Conservation (phyloP, 768 basidiomycete genomes). For the Suillus bovinus region DNA sequence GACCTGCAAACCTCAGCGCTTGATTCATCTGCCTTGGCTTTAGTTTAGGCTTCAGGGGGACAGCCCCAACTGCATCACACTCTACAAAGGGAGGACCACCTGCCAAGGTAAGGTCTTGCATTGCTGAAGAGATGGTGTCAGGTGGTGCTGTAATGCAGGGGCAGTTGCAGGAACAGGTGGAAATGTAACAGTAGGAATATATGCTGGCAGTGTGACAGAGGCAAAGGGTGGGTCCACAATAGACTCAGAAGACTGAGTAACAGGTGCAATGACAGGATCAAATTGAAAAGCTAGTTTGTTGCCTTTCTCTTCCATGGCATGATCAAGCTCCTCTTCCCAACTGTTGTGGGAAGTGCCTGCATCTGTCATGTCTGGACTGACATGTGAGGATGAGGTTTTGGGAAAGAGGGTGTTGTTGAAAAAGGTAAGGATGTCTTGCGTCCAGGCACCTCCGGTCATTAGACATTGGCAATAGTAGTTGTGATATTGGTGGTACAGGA, state of each 20-base stretch:
- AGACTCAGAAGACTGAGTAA: neutral
- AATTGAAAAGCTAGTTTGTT: neutral
- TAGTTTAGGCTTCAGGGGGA: neutral
- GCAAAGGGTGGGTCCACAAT: neutral
- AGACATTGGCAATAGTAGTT: slow-evolving; percentile 5
- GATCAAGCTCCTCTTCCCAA: neutral
- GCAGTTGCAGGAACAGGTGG: too few species aligned
- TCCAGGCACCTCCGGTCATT: neutral
- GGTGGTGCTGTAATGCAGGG: neutral
- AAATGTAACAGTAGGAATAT: neutral
- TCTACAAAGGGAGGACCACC: neutral
- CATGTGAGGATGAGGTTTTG: neutral
- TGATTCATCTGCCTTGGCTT: neutral
- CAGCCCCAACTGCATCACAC: neutral
- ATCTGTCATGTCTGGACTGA: neutral
- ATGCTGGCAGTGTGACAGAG: neutral
- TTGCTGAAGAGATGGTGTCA: neutral
- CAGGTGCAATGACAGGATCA: neutral
- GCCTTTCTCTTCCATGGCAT: neutral
- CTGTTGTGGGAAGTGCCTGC: neutral
- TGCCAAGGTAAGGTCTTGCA: neutral
- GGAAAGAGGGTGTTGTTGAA: slow-evolving; percentile 8
- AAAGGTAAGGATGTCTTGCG: neutral
- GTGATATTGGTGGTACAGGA: slow-evolving; percentile 3
- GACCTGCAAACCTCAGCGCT: neutral